Percentiles rank a stretch among this genome's conserved stretches.
phyloP scores from a whole-genome alignment of 257 asterid species.

The Primulina eburnea region DNA sequence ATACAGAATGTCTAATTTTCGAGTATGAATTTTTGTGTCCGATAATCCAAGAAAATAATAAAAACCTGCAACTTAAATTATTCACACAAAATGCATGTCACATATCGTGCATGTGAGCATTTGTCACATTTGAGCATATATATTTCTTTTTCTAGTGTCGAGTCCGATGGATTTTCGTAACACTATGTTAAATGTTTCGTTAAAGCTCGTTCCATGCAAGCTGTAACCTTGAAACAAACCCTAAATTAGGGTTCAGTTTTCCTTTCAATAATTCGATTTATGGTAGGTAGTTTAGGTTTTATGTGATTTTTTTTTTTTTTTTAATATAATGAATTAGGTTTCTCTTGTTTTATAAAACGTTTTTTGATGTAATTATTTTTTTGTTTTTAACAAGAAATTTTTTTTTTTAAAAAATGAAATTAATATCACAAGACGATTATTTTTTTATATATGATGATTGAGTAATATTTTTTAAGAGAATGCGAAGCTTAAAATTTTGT shows the following conservation, averaged over 20 bases:
- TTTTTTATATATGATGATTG: too few species aligned
- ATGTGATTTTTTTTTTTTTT: too few species aligned
- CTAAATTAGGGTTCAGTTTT: background rate
- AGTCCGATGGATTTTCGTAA: conserved; percentile 19
- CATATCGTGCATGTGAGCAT: conserved; percentile 37
- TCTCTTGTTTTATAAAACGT: too few species aligned
- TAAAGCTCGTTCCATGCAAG: background rate
- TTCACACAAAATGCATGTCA: conserved; percentile 1
- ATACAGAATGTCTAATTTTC: background rate
- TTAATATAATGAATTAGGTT: too few species aligned
- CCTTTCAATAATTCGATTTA: background rate
- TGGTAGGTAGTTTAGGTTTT: background rate
- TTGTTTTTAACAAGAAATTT: too few species aligned
- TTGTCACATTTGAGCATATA: conserved; percentile 18
- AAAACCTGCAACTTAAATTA: conserved; percentile 14
- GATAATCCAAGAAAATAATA: background rate
- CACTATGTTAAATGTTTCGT: conserved; percentile 7
- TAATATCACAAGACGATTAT: too few species aligned
- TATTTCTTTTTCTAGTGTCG: conserved; percentile 20
- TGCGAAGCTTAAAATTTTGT: too few species aligned
- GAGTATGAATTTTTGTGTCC: background rate
- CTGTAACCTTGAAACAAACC: background rate
- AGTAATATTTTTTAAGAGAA: too few species aligned
- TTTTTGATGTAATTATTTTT: too few species aligned
- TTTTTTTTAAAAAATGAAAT: too few species aligned